Base-by-base conservation (phyloP, 352 stramenopile species). In the Thraustochytrium sp. region DNA sequence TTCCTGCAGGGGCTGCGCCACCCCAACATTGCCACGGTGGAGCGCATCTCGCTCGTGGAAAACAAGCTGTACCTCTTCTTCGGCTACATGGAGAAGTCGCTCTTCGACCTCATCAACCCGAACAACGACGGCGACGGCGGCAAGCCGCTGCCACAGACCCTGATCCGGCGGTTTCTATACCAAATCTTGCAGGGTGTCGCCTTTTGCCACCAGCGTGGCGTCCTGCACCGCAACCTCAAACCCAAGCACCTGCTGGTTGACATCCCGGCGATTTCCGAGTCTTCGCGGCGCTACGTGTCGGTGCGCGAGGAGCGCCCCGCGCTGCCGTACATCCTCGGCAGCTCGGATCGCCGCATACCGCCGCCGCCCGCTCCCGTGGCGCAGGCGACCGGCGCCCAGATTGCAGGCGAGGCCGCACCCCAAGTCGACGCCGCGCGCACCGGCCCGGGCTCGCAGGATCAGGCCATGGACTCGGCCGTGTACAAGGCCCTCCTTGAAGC, bases 1-100 rank as follows among this genome's bases (percentile, higher is more conserved):
- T 92, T 96, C 34, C 80, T 96, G 13, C 92, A 93, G 62, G 91
- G 92, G 29, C 93, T 96, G 78, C 89, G 90, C 64, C 92, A 96
- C 54, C 90, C 92, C 49, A 89, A 96, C 87, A 95, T 96, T 85
- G 91, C 92, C 31, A 92, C 90, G 0, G 86, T 96, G 49, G 90
- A 95, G 68, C 90, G 94, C 83, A 94, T 96, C 76, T 94, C 90
- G 59, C 86, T 96, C 2, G 91, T 90, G 23, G 90, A 92, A 44
- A 91, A 95, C 62, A 91, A 95, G 59, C 89, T 96, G 0, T 90
- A 95, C 65, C 90, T 95, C 13, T 96, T 96, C 85, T 96, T 96
- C 77, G 90, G 90, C 46, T 96, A 92, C 76, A 91, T 96, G 31
- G 92, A 95, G 85, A 93, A 94, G 84, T 96, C 92, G 2, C 83